These are phyloP conservation scores for Rhizophora mangle DNA, from an alignment of 345 rosid genomes.

Conservation along the genomic window DNA sequence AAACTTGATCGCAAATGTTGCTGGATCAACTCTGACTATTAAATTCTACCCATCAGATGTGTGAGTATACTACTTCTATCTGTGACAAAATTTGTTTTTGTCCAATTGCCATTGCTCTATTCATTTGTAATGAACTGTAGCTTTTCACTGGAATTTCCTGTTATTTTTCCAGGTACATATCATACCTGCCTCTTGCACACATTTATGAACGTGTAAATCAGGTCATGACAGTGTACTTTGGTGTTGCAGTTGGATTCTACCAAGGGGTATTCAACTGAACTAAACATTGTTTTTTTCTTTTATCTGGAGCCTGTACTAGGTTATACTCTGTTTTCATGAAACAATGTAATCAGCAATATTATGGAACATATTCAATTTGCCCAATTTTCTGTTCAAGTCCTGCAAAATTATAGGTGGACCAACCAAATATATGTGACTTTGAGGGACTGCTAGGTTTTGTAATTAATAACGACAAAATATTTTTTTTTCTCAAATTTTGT, in stretches of 20 bases:
- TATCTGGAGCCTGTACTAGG: background rate
- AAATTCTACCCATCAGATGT: slow-evolving; percentile 74
- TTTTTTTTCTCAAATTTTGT: too few relatives aligned
- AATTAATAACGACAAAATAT: too few relatives aligned
- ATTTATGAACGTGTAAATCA: slow-evolving; percentile 87
- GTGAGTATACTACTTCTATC: slow-evolving; percentile 46
- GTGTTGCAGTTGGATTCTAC: slow-evolving; percentile 93
- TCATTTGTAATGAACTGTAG: slow-evolving; percentile 13
- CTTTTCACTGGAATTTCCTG: slow-evolving; percentile 17
- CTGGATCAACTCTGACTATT: slow-evolving; percentile 49
- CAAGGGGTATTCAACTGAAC: slow-evolving; percentile 74
- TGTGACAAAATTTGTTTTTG: background rate
- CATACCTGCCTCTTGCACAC: slow-evolving; percentile 96
- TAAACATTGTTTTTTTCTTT: background rate
- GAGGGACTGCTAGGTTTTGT: too few relatives aligned
- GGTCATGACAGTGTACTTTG: slow-evolving; percentile 51
- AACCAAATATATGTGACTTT: too few relatives aligned
- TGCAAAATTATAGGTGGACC: too few relatives aligned
- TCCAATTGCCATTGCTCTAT: slow-evolving; percentile 9
- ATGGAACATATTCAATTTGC: too few relatives aligned
- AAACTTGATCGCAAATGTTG: slow-evolving; percentile 80
- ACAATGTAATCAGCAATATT: too few relatives aligned
- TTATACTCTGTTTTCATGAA: too few relatives aligned
- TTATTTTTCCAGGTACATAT: slow-evolving; percentile 62
- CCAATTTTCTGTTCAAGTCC: too few relatives aligned